Percentiles rank a stretch among this genome's conserved stretches.
phyloP scores from a whole-genome alignment of 1,284 basidiomycete species.

The Ceratobasidium sp. region DNA sequence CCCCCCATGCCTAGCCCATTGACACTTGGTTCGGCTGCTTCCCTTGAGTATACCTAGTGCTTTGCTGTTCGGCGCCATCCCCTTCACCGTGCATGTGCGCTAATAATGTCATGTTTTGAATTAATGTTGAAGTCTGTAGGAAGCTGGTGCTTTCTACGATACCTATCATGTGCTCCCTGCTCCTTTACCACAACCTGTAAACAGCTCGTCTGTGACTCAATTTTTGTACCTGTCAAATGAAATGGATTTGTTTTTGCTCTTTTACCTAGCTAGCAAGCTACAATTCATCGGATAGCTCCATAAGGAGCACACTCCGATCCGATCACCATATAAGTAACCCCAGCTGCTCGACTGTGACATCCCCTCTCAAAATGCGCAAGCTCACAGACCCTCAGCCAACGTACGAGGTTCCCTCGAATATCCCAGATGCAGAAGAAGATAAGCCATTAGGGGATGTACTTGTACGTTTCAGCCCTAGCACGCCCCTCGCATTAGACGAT shows the following conservation, averaged over 20 bases:
- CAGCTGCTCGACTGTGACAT: no score
- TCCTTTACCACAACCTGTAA: slow-evolving; percentile 39
- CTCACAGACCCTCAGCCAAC: slow-evolving; percentile 44
- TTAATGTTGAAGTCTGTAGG: slow-evolving; percentile 39
- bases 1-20: slow-evolving; percentile 11
- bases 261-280: not conserved
- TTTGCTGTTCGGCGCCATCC: slow-evolving; percentile 20
- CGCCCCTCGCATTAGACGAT: slow-evolving; percentile 55
- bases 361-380: no score
- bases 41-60: slow-evolving; percentile 18
- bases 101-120: slow-evolving; percentile 37
- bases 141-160: slow-evolving; percentile 39
- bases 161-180: not conserved
- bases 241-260: slow-evolving; percentile 25
- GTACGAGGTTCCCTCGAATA: slow-evolving; percentile 49
- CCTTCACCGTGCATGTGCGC: not conserved
- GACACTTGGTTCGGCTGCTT: slow-evolving; percentile 35
- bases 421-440: slow-evolving; percentile 65
- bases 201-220: slow-evolving; percentile 30
- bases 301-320: not conserved
- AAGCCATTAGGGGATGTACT: slow-evolving; percentile 56
- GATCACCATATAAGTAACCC: not conserved
- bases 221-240: slow-evolving; percentile 19
- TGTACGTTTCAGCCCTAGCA: slow-evolving; percentile 39
- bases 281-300: not conserved